Evolutionary conservation across 1,284 basidiomycete species (phyloP), one percentile per base, ranked within the genome.

Genomic region (Apiotrichum mycotoxinovorans): DNA sequence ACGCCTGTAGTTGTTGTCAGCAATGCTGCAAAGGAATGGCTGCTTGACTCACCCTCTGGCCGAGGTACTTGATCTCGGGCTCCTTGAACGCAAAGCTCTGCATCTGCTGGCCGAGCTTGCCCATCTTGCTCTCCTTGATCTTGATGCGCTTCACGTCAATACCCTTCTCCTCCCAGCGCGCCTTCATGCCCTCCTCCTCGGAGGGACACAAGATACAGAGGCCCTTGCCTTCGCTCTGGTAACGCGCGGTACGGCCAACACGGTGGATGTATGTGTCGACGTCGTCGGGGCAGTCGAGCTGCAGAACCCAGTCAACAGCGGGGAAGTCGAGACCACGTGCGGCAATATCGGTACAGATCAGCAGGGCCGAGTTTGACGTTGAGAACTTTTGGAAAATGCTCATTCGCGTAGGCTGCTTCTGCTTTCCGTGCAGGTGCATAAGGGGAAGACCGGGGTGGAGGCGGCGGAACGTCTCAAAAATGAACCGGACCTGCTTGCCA

Each of bases 201-300:
- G 87, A 92, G 1, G 95, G 94, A 64, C 87, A 78, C 15, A 98
- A 77, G 54, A 99, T 81, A 60, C 96, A 77, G 52, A 98, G 76
- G 0, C 85, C 87, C 72, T 93, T 92, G 1, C 96, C 96, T 40
- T 88, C 87, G 61, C 87, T 87, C 69, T 94, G 87, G 73, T 98
- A 98, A 47, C 95, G 82, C 37, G 95, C 96, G 11, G 95, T 99
- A 52, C 95, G 82, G 1, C 95, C 95, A 1, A 98, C 95, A 25
- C 95, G 86, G 75, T 99, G 95, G 47, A 98, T 92, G 75, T 99
- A 98, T 14, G 92, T 97, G 60, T 96, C 94, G n/a, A 88, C 90
- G 70, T 98, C 94, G 77, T 98, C 95, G 0, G 95, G 95, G 25
- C 89, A 91, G 75, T 99, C 95, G n/a, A 94, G 80, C 75, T 99